phyloP scores from a whole-genome alignment of 2,329 filamentous ascomycete species.

The Curvularia sp. region DNA sequence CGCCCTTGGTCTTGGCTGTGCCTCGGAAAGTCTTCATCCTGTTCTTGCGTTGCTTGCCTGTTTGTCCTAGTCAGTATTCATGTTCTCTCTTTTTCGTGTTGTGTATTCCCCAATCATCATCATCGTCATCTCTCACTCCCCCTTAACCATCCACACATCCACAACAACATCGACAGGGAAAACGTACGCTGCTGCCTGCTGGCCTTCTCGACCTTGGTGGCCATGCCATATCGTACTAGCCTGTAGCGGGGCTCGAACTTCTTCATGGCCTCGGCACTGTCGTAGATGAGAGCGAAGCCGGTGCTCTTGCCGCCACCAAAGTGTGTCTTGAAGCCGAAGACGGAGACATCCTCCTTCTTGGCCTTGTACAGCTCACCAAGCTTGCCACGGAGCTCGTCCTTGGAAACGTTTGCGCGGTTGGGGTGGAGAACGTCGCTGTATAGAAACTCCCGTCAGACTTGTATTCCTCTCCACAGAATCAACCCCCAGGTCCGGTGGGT shows the following conservation, averaged over 20 bases:
- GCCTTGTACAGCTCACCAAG: constrained; percentile 97
- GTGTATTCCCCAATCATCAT: constrained; percentile 8
- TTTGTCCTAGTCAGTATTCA: constrained; percentile 50
- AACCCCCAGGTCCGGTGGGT: neutral
- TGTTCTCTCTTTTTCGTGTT: constrained; percentile 13
- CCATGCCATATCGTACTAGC: constrained; percentile 90
- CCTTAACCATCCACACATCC: constrained; percentile 12
- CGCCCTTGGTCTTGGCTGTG: constrained; percentile 97
- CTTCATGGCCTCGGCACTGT: constrained; percentile 97
- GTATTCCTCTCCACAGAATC: constrained; percentile 24
- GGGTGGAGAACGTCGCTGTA: constrained; percentile 98
- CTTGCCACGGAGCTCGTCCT: constrained; percentile 97
- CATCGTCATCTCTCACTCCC: constrained; percentile 6
- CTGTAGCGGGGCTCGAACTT: constrained; percentile 99
- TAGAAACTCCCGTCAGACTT: constrained; percentile 40
- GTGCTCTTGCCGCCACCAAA: constrained; percentile 99
- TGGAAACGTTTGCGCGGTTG: constrained; percentile 97
- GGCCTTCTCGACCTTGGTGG: constrained; percentile 94
- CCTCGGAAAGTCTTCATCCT: constrained; percentile 97
- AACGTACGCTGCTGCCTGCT: constrained; percentile 98
- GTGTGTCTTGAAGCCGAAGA: constrained; percentile 98
- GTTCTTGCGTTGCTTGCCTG: constrained; percentile 99
- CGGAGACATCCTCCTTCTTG: constrained; percentile 94
- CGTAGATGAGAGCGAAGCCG: constrained; percentile 98
- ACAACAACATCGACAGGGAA: constrained; percentile 11